Evolutionary conservation across 345 rosid species (phyloP), one percentile per base, ranked within the genome.

Genomic region (Euphorbia pulcherrima): DNA sequence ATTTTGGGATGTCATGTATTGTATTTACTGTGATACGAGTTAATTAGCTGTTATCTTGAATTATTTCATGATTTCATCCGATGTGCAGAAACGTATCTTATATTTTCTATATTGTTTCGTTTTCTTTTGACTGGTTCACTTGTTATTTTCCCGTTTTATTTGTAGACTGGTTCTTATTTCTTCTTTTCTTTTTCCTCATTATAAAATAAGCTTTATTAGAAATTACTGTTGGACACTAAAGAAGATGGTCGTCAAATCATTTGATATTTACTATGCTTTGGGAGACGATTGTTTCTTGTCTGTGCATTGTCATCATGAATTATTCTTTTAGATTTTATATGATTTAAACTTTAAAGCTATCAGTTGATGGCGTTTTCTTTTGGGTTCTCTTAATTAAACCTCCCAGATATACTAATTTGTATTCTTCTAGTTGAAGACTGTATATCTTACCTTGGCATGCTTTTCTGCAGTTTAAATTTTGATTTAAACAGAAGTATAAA

Each of bases 1-100:
- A 24, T 55, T 40, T 56, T 41, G 50, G 60, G 39, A 26, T 67
- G 54, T 56, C 60, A 44, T 26, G 35, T 64, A 35, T 53, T 67
- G 37, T 40, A 3, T 29, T 37, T 27, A 23, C 62, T 16, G n/a
- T n/a, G n/a, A n/a, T n/a, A n/a, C 10, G 12, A 53, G 50, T 67
- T 1, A 24, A 54, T 8, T 55, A 67, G 53, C 24, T 67, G 30
- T 44, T 28, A 24, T 10, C 28, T 48, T 2, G 48, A 29, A 20
- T 17, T 65, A 1, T 29, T 50, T 13, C 27, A 35, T 55, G 17
- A 8, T 40, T 23, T 47, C 23, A n/a, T 46, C 28, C 59, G 20
- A 51, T 61, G 6, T 39, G 29, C 13, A 21, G 29, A 61, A 18
- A 61, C n/a, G n/a, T n/a, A n/a, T 37, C 51, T 39, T 33, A 33